These are phyloP conservation scores for Syncephalastrum contaminatum DNA, from an alignment of 371 early-diverging fungal species.

Conservation along the genomic window DNA sequence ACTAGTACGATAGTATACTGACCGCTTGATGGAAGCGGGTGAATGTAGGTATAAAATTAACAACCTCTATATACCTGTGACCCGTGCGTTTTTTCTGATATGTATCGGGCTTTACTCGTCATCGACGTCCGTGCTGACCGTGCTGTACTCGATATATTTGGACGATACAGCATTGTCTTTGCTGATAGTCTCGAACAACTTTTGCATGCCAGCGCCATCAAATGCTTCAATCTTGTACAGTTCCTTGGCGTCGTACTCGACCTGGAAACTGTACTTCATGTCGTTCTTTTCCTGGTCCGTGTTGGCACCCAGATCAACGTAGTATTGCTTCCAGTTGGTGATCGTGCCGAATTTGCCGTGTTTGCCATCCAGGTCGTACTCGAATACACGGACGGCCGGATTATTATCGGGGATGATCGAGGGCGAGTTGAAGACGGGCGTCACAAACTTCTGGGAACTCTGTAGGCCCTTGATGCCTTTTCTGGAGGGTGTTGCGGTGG, in stretches of 20 bases:
- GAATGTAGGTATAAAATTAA: background rate
- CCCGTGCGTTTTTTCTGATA: background rate
- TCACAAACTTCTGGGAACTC: conserved; percentile 10
- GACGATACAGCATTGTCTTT: conserved; percentile 5
- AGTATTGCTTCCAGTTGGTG: conserved; percentile 46
- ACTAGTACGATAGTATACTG: background rate
- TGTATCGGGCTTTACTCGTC: background rate
- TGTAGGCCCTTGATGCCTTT: conserved; percentile 6
- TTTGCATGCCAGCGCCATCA: conserved; percentile 15
- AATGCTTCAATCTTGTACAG: conserved; percentile 31
- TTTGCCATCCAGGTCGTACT: conserved; percentile 28
- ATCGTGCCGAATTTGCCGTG: conserved; percentile 28
- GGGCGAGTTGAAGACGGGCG: conserved; percentile 42
- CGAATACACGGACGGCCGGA: conserved; percentile 52
- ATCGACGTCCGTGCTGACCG: conserved; percentile 19
- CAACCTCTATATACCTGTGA: background rate
- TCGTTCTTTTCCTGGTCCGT: conserved; percentile 20
- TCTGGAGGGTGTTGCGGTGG: background rate
- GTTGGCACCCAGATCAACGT: conserved; percentile 32
- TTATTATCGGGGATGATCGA: conserved; percentile 50
- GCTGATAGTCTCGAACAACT: conserved; percentile 10
- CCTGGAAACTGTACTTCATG: conserved; percentile 17
- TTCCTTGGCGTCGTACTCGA: conserved; percentile 42
- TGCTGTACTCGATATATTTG: conserved; percentile 8
- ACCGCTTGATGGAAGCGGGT: background rate